phyloP scores from a whole-genome alignment of 306 rosid species.

The Vigna mungo region DNA sequence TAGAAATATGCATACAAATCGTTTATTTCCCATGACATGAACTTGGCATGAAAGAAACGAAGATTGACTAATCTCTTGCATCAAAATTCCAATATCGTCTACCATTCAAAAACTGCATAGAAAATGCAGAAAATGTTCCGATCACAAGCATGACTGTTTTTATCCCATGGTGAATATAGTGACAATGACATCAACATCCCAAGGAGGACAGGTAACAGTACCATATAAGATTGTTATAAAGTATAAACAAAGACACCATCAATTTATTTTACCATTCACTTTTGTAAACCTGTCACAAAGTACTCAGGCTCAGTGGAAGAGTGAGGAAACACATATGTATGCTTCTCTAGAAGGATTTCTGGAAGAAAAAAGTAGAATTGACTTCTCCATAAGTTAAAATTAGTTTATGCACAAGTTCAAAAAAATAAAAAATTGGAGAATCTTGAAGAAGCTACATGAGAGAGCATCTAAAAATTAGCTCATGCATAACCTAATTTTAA shows the following conservation, averaged over 20 bases:
- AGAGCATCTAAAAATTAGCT: no score
- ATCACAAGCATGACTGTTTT: neutral
- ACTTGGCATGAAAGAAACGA: neutral
- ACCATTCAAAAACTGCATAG: neutral
- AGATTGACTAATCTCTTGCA: conserved; percentile 11
- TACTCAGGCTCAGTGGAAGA: neutral
- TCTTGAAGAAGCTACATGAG: no score
- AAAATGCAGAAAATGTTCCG: neutral
- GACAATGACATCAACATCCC: neutral
- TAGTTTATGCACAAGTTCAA: no score
- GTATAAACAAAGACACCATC: neutral
- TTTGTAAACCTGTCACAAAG: neutral
- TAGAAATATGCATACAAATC: neutral
- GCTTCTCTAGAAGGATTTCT: no score
- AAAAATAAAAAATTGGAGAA: no score
- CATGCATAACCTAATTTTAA: no score
- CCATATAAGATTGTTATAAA: neutral
- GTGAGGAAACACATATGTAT: neutral
- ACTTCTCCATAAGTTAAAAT: no score
- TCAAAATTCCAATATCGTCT: neutral
- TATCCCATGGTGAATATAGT: neutral
- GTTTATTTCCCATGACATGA: neutral
- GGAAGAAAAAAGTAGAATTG: no score
- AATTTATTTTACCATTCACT: neutral
- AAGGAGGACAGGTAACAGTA: neutral